A percentile compares a stretch with the other conserved stretches of the same genome.
Evolutionary conservation across 1,139 yeast genomes (phyloP).

Genomic region (Zygosaccharomyces sapae): DNA sequence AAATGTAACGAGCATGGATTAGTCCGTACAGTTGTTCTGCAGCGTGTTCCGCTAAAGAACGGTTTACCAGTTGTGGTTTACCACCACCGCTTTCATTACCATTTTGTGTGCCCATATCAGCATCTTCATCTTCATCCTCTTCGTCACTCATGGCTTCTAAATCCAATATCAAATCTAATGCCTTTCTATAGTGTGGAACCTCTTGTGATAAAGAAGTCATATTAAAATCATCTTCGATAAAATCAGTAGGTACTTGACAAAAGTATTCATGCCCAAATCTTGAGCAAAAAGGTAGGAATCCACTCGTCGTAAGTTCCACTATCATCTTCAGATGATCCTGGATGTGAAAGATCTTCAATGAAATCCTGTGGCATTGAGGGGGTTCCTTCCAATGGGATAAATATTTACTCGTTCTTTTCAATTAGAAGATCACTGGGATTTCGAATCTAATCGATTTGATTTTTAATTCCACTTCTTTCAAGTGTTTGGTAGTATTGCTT

Average conservation of each 20-base stretch:
- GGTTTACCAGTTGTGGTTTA: constrained; percentile 37
- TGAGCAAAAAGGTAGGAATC: constrained; percentile 85
- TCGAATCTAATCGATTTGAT: not conserved
- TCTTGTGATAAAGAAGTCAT: constrained; percentile 81
- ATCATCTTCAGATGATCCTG: constrained; percentile 28
- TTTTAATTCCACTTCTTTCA: not conserved
- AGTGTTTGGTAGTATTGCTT: not conserved
- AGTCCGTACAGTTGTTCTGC: constrained; percentile 91
- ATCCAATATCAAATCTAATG: constrained; percentile 84
- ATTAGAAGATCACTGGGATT: not conserved
- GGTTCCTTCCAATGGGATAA: not conserved
- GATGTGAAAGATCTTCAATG: constrained; percentile 22
- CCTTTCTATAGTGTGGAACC: constrained; percentile 89
- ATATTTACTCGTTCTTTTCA: not conserved
- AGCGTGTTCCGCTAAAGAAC: constrained; percentile 73
- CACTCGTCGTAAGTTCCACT: constrained; percentile 56
- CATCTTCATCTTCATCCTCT: constrained; percentile 28
- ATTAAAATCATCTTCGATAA: constrained; percentile 94
- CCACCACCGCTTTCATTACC: constrained; percentile 16
- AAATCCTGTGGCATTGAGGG: constrained; percentile 23
- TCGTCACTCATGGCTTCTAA: constrained; percentile 63
- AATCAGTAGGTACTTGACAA: constrained; percentile 88
- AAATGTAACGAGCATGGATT: constrained; percentile 86
- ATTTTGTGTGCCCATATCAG: constrained; percentile 17
- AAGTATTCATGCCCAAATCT: constrained; percentile 89